Conservation (phyloP, 768 basidiomycete species). For the Lactifluus pinguis region DNA sequence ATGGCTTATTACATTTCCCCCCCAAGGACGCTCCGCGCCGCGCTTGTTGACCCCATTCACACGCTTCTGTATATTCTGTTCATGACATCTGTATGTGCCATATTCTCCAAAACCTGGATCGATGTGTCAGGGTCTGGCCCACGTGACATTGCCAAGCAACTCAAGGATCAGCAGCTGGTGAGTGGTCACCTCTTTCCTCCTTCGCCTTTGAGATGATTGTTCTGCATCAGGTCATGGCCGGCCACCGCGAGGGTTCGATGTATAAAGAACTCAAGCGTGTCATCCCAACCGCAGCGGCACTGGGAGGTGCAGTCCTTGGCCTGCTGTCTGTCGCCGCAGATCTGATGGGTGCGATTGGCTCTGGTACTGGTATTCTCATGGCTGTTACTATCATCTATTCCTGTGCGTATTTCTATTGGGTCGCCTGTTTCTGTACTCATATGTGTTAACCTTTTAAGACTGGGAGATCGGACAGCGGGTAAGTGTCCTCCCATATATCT, state of each 20-base stretch:
- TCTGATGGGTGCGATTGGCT: conserved; percentile 91
- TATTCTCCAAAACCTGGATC: conserved; percentile 99
- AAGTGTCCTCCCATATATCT: background rate
- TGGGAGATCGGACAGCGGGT: conserved; percentile 92
- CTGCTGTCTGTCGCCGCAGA: conserved; percentile 87
- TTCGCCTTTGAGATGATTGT: background rate
- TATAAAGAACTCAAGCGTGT: conserved; percentile 99
- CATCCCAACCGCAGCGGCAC: conserved; percentile 95
- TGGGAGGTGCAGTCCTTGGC: conserved; percentile 95
- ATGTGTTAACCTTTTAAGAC: conserved; percentile 36
- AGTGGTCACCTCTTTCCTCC: conserved; percentile 3
- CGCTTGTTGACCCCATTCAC: conserved; percentile 89
- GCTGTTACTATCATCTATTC: conserved; percentile 97
- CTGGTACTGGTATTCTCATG: conserved; percentile 94
- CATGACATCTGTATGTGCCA: conserved; percentile 88
- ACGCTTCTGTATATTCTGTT: conserved; percentile 85
- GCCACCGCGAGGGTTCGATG: conserved; percentile 92
- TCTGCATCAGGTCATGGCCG: conserved; percentile 54
- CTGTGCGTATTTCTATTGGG: conserved; percentile 23
- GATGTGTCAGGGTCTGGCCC: conserved; percentile 96
- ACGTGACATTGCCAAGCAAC: conserved; percentile 91
- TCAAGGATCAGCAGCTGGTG: conserved; percentile 98
- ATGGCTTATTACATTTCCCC: conserved; percentile 98
- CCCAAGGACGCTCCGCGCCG: conserved; percentile 86
- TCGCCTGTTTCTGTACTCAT: background rate